Evolutionary conservation across 345 rosid genomes (phyloP).

Genomic region (Clarkia xantiana): DNA sequence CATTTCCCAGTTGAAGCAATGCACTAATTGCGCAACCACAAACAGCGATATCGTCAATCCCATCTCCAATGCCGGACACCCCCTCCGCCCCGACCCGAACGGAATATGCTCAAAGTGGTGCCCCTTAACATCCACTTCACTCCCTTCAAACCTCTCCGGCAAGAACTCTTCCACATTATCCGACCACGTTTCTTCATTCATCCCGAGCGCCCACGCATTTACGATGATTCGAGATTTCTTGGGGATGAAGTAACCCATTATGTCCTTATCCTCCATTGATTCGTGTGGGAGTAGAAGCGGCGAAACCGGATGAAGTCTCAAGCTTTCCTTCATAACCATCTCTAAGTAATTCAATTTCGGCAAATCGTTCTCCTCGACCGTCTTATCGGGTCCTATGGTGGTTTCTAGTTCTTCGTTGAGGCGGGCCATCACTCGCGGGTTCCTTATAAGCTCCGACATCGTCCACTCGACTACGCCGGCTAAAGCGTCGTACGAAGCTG

Average conservation of each 20-base stretch:
- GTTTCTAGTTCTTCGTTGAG: constrained; percentile 15
- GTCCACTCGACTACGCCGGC: constrained; percentile 15
- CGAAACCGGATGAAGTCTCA: neutral
- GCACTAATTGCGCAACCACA: constrained; percentile 3
- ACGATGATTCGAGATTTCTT: constrained; percentile 1
- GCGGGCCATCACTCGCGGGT: constrained; percentile 9
- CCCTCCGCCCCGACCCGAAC: constrained; percentile 2
- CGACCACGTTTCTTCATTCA: neutral
- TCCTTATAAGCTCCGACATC: constrained; percentile 14
- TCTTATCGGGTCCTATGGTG: constrained; percentile 11
- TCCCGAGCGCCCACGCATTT: constrained; percentile 4
- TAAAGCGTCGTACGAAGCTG: constrained; percentile 11
- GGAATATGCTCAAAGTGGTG: constrained; percentile 2
- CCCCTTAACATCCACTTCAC: constrained; percentile 1
- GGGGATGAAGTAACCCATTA: constrained; percentile 4
- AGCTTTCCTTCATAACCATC: constrained; percentile 12
- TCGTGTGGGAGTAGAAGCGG: constrained; percentile 6
- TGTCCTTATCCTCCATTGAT: constrained; percentile 1
- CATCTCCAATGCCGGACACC: neutral
- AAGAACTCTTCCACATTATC: constrained; percentile 5
- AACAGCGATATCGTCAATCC: neutral
- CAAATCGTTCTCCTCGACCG: constrained; percentile 9
- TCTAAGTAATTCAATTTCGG: constrained; percentile 10
- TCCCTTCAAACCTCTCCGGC: constrained; percentile 1
- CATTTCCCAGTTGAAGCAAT: constrained; percentile 6